Evolutionary conservation across 129 eudicot species (phyloP).

Genomic region (Chrysanthemum makinoi): DNA sequence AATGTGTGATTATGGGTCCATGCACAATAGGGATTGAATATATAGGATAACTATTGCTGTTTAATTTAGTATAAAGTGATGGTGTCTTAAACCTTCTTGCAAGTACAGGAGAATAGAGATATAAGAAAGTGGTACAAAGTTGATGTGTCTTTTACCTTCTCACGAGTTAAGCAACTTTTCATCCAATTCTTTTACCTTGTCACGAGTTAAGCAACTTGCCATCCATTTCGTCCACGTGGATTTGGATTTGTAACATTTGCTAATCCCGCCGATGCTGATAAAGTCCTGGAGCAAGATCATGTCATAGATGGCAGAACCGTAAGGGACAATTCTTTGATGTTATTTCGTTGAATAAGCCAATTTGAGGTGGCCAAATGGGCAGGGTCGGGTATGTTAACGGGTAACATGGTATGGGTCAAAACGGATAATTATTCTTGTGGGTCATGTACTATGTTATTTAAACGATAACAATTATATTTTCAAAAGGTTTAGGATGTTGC

Average conservation of each 20-base stretch:
- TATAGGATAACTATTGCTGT: too few relatives aligned
- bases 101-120: too few relatives aligned
- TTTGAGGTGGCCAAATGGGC: not conserved
- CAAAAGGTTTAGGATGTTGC: not conserved
- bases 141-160: too few relatives aligned
- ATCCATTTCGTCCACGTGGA: constrained; percentile 61
- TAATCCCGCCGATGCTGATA: constrained; percentile 69
- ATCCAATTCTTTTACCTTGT: too few relatives aligned
- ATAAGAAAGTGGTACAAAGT: too few relatives aligned
- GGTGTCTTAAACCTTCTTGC: too few relatives aligned
- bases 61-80: too few relatives aligned
- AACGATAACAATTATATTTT: not conserved
- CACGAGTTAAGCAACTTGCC: too few relatives aligned
- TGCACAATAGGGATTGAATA: not conserved
- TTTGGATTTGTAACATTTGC: constrained; percentile 92
- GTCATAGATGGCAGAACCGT: constrained; percentile 88
- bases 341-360: not conserved
- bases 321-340: constrained; percentile 17
- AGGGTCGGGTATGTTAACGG: not conserved
- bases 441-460: not conserved
- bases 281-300: constrained; percentile 83
- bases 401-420: not conserved
- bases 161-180: too few relatives aligned
- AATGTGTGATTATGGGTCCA: not conserved
- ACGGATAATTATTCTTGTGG: not conserved